Evolutionary conservation across 805 yeast genomes (phyloP).

Genomic region (Myxozyma sirexii): DNA sequence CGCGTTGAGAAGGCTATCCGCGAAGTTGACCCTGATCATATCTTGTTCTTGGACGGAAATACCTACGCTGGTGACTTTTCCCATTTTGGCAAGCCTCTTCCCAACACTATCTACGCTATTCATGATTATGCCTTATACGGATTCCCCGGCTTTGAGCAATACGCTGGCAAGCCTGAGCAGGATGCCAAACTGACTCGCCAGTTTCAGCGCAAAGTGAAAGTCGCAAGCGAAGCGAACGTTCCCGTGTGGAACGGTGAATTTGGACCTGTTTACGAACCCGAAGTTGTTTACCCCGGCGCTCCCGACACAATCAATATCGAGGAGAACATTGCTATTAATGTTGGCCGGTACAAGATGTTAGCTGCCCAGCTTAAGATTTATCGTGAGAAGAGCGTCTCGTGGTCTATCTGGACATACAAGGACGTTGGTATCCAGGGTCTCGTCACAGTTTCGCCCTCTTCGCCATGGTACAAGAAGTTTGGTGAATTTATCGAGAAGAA

Average conservation of each 20-base stretch:
- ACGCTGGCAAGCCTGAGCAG: conserved; percentile 46
- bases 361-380: conserved; percentile 52
- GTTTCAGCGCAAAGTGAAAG: conserved; percentile 51
- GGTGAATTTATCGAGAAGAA: conserved; percentile 51
- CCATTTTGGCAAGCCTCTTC: conserved; percentile 49
- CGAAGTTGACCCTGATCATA: conserved; percentile 52
- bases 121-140: conserved; percentile 55
- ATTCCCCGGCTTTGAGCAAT: conserved; percentile 46
- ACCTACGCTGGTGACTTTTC: conserved; percentile 56
- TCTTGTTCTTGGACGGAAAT: conserved; percentile 54
- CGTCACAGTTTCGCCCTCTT: conserved; percentile 50
- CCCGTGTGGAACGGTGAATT: conserved; percentile 62
- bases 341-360: conserved; percentile 48
- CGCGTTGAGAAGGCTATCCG: conserved; percentile 49
- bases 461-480: conserved; percentile 49
- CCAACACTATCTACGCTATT: conserved; percentile 53
- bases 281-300: conserved; percentile 48
- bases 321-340: conserved; percentile 46
- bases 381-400: conserved; percentile 43
- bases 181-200: conserved; percentile 44
- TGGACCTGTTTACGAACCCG: conserved; percentile 54
- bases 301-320: conserved; percentile 34
- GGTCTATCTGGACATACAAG: conserved; percentile 59
- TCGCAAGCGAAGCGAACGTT: conserved; percentile 46
- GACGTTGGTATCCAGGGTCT: conserved; percentile 58